Evolutionary conservation across 78 protist genomes (phyloP).

Genomic region (Bodo saltans): DNA sequence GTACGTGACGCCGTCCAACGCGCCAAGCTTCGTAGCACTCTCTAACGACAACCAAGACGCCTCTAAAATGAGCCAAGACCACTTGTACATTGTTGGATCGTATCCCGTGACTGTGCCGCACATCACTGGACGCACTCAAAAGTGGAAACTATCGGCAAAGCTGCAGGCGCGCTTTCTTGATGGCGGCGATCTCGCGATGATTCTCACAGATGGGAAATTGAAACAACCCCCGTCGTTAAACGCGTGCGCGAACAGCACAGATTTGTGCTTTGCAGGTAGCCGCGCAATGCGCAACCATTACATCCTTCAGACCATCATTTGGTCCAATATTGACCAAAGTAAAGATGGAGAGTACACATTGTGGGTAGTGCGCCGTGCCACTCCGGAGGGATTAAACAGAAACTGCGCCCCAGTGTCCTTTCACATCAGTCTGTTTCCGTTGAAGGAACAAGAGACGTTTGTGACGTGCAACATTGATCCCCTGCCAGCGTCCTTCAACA

Average conservation of each 20-base stretch:
- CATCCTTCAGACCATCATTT: background rate
- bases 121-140: background rate
- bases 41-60: background rate
- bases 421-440: background rate
- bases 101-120: background rate
- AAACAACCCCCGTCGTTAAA: background rate
- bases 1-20: too few relatives aligned
- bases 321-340: background rate
- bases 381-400: background rate
- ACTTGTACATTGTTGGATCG: background rate
- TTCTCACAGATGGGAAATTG: background rate
- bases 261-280: background rate
- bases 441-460: background rate
- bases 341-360: background rate
- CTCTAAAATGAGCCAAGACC: background rate
- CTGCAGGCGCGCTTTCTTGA: background rate
- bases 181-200: background rate
- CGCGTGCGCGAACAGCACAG: background rate
- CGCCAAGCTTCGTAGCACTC: too few relatives aligned
- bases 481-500: background rate
- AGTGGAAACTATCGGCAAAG: background rate
- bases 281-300: background rate
- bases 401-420: background rate
- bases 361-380: background rate
- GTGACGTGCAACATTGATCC: background rate